phyloP scores from a whole-genome alignment of 352 stramenopile genomes.

The Globisporangium emineosum region DNA sequence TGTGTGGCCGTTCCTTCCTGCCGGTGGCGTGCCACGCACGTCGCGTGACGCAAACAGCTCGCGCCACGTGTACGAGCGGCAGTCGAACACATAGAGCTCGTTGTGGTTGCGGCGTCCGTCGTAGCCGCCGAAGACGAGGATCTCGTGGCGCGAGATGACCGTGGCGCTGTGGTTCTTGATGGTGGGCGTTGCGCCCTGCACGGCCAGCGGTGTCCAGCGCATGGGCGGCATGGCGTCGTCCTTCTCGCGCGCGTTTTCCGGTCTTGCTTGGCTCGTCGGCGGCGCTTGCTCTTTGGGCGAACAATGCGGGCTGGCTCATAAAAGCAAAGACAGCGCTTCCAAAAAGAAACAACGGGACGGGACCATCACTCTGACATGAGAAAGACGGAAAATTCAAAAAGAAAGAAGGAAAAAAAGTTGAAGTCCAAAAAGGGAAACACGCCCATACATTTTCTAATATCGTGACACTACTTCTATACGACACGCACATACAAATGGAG shows the following conservation, averaged over 20 bases:
- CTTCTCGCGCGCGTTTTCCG: background rate
- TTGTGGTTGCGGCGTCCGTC: conserved; percentile 95
- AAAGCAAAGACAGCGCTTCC: background rate
- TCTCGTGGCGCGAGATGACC: conserved; percentile 45
- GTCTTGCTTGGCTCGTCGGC: background rate
- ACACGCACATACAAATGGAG: background rate
- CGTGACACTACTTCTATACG: background rate
- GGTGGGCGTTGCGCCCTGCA: conserved; percentile 45
- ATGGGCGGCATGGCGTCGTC: conserved; percentile 31
- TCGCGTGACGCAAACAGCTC: conserved; percentile 33
- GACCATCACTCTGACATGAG: conserved; percentile 1
- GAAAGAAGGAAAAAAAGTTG: no score
- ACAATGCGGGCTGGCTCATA: no score
- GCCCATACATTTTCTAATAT: no score
- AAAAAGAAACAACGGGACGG: conserved; percentile 1
- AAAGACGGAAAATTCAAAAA: no score
- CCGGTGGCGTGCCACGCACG: conserved; percentile 52
- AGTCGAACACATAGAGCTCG: conserved; percentile 86
- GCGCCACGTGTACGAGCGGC: conserved; percentile 73
- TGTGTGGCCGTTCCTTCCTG: conserved; percentile 94
- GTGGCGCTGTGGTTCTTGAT: conserved; percentile 89
- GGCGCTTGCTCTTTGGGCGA: background rate
- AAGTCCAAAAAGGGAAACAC: no score
- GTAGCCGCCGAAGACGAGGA: conserved; percentile 93
- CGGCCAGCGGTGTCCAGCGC: conserved; percentile 57